Conservation (phyloP, 495 filamentous ascomycete genomes). For the Hyaloscypha finlandica region DNA sequence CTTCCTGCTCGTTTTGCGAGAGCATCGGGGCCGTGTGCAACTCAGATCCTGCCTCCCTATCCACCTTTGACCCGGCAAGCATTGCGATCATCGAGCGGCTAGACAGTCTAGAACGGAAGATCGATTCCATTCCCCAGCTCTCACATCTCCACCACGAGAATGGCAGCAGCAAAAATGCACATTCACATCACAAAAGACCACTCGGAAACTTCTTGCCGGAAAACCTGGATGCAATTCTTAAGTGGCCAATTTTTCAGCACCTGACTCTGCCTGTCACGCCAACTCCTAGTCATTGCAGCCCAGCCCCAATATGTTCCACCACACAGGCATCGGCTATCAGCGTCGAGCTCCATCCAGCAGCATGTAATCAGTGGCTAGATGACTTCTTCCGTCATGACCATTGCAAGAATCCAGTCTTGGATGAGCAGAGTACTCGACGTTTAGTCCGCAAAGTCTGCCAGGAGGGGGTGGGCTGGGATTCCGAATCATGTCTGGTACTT, state of each 20-base stretch:
- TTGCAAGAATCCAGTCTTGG: conserved; percentile 21
- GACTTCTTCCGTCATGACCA: conserved; percentile 15
- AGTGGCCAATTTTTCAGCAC: conserved; percentile 19
- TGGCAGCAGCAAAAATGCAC: too few relatives aligned
- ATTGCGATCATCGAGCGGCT: conserved; percentile 40
- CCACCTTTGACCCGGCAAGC: conserved; percentile 39
- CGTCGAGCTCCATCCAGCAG: too few relatives aligned
- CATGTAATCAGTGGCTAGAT: neutral
- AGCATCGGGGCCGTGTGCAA: conserved; percentile 32
- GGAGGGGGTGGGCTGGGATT: conserved; percentile 29
- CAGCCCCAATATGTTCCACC: too few relatives aligned
- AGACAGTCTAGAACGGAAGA: conserved; percentile 29
- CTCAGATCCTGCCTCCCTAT: too few relatives aligned
- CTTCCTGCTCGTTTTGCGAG: conserved; percentile 45
- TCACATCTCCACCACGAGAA: too few relatives aligned
- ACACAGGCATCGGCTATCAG: neutral
- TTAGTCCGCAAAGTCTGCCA: conserved; percentile 15
- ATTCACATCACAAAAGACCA: too few relatives aligned
- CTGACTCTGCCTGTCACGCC: neutral
- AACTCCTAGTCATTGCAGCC: too few relatives aligned
- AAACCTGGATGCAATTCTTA: conserved; percentile 2
- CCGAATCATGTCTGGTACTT: conserved; percentile 24
- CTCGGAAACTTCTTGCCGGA: too few relatives aligned
- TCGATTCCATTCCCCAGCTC: too few relatives aligned
- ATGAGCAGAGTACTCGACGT: conserved; percentile 26